Evolutionary conservation across 257 asterid species (phyloP).

Genomic region (Osmanthus fragrans): DNA sequence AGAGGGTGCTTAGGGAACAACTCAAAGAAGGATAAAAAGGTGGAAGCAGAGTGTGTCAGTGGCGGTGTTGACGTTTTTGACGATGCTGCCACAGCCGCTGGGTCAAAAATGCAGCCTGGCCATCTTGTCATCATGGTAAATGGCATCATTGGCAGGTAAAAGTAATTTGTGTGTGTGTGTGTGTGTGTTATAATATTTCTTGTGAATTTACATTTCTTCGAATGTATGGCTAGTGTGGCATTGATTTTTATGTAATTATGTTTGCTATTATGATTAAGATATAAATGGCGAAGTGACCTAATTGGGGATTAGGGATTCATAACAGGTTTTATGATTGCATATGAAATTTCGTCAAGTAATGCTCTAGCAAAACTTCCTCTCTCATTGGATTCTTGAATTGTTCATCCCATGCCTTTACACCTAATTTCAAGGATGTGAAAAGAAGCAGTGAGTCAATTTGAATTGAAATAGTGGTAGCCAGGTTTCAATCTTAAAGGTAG

Average conservation of each 20-base stretch:
- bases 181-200: not conserved
- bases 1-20: conserved; percentile 57
- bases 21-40: conserved; percentile 32
- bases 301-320: not conserved
- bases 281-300: not conserved
- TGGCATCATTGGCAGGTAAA: conserved; percentile 80
- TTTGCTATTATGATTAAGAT: not conserved
- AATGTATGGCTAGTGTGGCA: not conserved
- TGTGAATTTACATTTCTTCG: not conserved
- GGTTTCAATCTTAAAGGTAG: too few relatives aligned
- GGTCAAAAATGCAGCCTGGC: conserved; percentile 58
- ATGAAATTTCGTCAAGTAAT: not conserved
- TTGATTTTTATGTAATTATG: too few relatives aligned
- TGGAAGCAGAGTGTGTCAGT: conserved; percentile 53
- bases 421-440: too few relatives aligned
- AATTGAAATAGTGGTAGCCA: too few relatives aligned
- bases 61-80: conserved; percentile 76
- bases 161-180: not conserved
- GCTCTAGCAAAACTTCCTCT: too few relatives aligned
- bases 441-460: too few relatives aligned
- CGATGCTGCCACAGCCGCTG: conserved; percentile 50
- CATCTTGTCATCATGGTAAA: conserved; percentile 84
- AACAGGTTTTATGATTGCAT: not conserved
- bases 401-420: too few relatives aligned
- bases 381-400: too few relatives aligned